A percentile compares a stretch with the other conserved stretches of the same genome.
phyloP scores from a whole-genome alignment of 2,329 filamentous ascomycete genomes.

The Phialophora verrucosa region DNA sequence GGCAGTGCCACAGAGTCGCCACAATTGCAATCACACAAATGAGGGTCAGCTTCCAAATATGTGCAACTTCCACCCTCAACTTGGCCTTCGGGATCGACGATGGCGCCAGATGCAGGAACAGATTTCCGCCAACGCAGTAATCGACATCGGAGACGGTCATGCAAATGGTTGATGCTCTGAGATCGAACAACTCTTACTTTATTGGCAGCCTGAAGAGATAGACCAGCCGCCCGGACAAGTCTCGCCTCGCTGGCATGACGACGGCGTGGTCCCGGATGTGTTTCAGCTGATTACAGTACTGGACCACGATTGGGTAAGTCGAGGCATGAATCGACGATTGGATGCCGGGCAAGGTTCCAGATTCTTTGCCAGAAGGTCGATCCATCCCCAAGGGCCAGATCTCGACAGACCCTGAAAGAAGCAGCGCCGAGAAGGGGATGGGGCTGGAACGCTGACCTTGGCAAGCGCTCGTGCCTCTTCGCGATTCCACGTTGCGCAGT shows the following conservation, averaged over 20 bases:
- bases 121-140: neutral
- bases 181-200: neutral
- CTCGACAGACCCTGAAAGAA: neutral
- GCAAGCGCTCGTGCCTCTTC: conserved; percentile 10
- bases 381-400: conserved; percentile 2
- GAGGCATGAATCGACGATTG: neutral
- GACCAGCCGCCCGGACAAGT: neutral
- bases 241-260: neutral
- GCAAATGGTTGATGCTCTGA: neutral
- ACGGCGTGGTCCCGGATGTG: neutral
- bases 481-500: conserved; percentile 10
- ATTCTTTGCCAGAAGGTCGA: neutral
- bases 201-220: neutral
- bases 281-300: neutral
- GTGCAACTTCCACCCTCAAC: neutral
- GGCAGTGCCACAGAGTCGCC: neutral
- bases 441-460: conserved; percentile 19
- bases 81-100: neutral
- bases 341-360: neutral
- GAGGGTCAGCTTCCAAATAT: neutral
- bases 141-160: neutral
- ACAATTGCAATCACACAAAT: neutral
- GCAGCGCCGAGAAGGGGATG: neutral
- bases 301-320: neutral
- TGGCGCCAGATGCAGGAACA: neutral